phyloP scores from a whole-genome alignment of 192 early-diverging fungal genomes.

The Umbelopsis ramanniana region DNA sequence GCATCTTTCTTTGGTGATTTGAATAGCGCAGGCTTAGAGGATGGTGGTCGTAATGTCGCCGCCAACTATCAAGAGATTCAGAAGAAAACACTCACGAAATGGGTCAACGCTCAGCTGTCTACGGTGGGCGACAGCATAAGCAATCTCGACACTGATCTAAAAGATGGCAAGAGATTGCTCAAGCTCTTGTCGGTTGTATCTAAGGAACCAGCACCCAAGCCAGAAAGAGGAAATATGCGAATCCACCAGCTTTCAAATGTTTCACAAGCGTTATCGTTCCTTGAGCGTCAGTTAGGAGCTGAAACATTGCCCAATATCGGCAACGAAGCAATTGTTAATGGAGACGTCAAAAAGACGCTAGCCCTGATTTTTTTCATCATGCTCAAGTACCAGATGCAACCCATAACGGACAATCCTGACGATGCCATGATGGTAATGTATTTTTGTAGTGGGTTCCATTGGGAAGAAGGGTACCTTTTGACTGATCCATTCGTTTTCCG shows the following conservation, averaged over 20 bases:
- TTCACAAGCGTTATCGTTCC: conserved; percentile 71
- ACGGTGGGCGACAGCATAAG: conserved; percentile 45
- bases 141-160: conserved; percentile 63
- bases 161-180: conserved; percentile 71
- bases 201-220: conserved; percentile 71
- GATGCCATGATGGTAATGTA: conserved; percentile 23
- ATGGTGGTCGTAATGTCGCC: conserved; percentile 47
- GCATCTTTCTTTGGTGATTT: conserved; percentile 10
- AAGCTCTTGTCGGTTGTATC: conserved; percentile 74
- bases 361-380: conserved; percentile 60
- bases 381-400: conserved; percentile 59
- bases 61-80: conserved; percentile 55
- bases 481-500: background rate
- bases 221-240: conserved; percentile 73
- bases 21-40: conserved; percentile 33
- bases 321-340: conserved; percentile 81
- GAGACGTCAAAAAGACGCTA: conserved; percentile 68
- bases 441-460: background rate
- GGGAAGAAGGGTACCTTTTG: background rate
- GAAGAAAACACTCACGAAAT: conserved; percentile 57
- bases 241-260: conserved; percentile 82
- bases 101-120: conserved; percentile 63
- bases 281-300: conserved; percentile 57
- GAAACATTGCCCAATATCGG: conserved; percentile 74
- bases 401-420: conserved; percentile 42